Percentiles rank a stretch among this genome's conserved stretches.
These are phyloP conservation scores for Aspergillus aculeatus DNA, from an alignment of 2,329 filamentous ascomycete species.

Conservation along the genomic window DNA sequence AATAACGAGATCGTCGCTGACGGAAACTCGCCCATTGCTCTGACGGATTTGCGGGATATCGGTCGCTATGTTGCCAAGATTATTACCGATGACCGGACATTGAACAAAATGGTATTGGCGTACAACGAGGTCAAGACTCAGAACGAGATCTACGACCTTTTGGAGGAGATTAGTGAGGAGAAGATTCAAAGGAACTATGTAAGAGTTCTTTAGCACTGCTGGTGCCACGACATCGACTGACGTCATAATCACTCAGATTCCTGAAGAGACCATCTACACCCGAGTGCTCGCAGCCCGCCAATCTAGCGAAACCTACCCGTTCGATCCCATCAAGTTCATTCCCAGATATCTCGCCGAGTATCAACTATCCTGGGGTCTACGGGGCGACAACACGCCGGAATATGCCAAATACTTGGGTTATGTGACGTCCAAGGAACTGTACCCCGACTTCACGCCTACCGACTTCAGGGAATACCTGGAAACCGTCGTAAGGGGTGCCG, in stretches of 20 bases:
- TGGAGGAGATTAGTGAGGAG: slow-evolving; percentile 53
- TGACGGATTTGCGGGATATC: slow-evolving; percentile 55
- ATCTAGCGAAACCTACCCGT: slow-evolving; percentile 38
- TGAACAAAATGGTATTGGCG: slow-evolving; percentile 54
- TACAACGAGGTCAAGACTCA: slow-evolving; percentile 49
- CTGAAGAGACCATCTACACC: slow-evolving; percentile 35
- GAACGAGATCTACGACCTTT: slow-evolving; percentile 47
- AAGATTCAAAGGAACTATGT: slow-evolving; percentile 44
- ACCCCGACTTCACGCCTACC: slow-evolving; percentile 50
- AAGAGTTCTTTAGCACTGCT: slow-evolving; percentile 15
- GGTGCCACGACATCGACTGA: slow-evolving; percentile 14
- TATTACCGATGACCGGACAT: slow-evolving; percentile 52
- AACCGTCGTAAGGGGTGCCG: slow-evolving; percentile 44
- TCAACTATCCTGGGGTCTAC: slow-evolving; percentile 46
- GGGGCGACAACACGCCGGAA: slow-evolving; percentile 55
- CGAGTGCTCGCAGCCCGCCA: slow-evolving; percentile 35
- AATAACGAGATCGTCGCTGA: slow-evolving; percentile 46
- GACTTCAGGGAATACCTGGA: slow-evolving; percentile 43
- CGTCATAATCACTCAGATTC: slow-evolving; percentile 23
- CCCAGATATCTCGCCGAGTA: slow-evolving; percentile 46
- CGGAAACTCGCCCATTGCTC: slow-evolving; percentile 44
- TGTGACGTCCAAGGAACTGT: slow-evolving; percentile 52
- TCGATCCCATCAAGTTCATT: slow-evolving; percentile 37
- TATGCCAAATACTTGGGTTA: slow-evolving; percentile 57
- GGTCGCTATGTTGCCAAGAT: slow-evolving; percentile 54